A percentile compares a stretch with the other conserved stretches of the same genome.
Conservation (phyloP, 2,329 filamentous ascomycete species). For the Elsinoe batatas region DNA sequence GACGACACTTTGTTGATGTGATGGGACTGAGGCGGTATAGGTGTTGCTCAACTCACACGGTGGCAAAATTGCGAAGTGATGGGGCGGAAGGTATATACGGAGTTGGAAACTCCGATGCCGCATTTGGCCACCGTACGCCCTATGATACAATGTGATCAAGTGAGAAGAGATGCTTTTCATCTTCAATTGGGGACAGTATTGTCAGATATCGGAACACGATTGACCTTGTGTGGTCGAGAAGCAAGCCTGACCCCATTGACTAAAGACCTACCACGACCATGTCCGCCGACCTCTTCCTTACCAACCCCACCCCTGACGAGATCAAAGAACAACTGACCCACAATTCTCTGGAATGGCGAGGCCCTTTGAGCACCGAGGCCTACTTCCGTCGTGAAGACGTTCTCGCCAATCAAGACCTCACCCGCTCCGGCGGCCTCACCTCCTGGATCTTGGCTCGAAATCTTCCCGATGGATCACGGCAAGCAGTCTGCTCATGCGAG, state of each 20-base stretch:
- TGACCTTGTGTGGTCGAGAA: no score
- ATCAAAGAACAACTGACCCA: slow-evolving; percentile 41
- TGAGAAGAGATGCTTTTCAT: not conserved
- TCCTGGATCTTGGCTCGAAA: slow-evolving; percentile 47
- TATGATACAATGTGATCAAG: not conserved
- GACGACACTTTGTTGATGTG: no score
- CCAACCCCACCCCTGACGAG: slow-evolving; percentile 46
- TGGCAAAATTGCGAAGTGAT: no score
- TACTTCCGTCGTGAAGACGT: slow-evolving; percentile 50
- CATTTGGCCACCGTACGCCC: not conserved
- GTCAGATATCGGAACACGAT: no score
- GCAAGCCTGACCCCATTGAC: no score
- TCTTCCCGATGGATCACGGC: slow-evolving; percentile 28
- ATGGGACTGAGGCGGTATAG: no score
- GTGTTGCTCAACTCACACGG: no score
- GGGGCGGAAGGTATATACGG: not conserved
- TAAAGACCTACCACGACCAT: not conserved
- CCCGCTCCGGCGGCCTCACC: slow-evolving; percentile 46
- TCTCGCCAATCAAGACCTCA: slow-evolving; percentile 43
- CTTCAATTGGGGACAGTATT: no score
- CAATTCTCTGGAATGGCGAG: slow-evolving; percentile 50
- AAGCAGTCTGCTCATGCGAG: slow-evolving; percentile 50
- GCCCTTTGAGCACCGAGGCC: slow-evolving; percentile 42
- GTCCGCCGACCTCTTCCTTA: slow-evolving; percentile 40
- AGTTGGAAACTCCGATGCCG: not conserved